These are phyloP conservation scores for Penicillium pancosmium DNA, from an alignment of 495 filamentous ascomycete species.

Conservation along the genomic window DNA sequence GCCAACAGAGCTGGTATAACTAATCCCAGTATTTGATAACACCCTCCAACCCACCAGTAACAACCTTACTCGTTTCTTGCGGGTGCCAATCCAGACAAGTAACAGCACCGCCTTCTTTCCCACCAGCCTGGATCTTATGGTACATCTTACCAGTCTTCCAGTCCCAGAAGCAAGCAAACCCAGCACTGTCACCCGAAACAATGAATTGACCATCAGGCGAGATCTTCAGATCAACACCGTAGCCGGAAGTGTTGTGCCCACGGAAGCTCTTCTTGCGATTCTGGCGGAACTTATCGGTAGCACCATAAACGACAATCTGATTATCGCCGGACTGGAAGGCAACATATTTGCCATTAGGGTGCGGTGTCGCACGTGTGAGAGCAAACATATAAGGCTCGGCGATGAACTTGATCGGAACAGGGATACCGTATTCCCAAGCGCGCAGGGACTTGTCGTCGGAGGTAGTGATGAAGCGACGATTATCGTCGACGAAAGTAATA, in stretches of 20 bases:
- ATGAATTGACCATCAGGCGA: slow-evolving; percentile 91
- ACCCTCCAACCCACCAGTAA: slow-evolving; percentile 86
- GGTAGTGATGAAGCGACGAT: slow-evolving; percentile 95
- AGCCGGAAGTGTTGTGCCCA: slow-evolving; percentile 93
- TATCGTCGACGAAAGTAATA: slow-evolving; percentile 92
- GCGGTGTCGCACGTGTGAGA: slow-evolving; percentile 76
- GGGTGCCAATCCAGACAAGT: slow-evolving; percentile 90
- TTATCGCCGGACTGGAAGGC: slow-evolving; percentile 93
- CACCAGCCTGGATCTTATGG: slow-evolving; percentile 84
- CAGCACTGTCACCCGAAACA: slow-evolving; percentile 78
- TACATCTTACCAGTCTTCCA: slow-evolving; percentile 99
- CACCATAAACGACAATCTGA: slow-evolving; percentile 93
- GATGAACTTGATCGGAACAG: slow-evolving; percentile 85
- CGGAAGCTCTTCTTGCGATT: slow-evolving; percentile 96
- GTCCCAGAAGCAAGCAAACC: slow-evolving; percentile 95
- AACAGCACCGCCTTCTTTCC: slow-evolving; percentile 64
- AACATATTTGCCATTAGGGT: slow-evolving; percentile 90
- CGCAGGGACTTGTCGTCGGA: slow-evolving; percentile 94
- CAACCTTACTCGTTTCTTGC: slow-evolving; percentile 91
- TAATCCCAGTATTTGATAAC: slow-evolving; percentile 96
- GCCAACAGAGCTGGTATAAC: slow-evolving; percentile 8
- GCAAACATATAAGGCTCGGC: slow-evolving; percentile 97
- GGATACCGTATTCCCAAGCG: slow-evolving; percentile 97
- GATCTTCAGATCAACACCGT: slow-evolving; percentile 85
- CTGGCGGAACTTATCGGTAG: slow-evolving; percentile 92